Evolutionary conservation across 2,329 filamentous ascomycete species (phyloP).

Genomic region (Dendrostoma leiphaemia): DNA sequence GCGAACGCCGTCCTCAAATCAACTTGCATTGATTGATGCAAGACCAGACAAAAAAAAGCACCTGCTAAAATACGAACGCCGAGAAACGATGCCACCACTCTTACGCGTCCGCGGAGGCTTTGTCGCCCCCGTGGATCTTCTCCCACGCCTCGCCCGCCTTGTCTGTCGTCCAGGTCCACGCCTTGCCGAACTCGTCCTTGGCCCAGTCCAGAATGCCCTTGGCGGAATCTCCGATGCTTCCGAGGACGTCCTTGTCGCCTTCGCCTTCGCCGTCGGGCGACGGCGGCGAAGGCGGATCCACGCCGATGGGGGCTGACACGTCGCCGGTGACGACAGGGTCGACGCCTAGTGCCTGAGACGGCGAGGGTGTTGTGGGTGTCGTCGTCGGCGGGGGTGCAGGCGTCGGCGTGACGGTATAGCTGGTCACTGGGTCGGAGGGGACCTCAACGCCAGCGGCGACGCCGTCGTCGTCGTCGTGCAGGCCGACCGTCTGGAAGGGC

Average conservation of each 20-base stretch:
- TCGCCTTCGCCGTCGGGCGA: slow-evolving; percentile 20
- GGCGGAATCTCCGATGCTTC: slow-evolving; percentile 27
- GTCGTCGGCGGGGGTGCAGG: slow-evolving; percentile 10
- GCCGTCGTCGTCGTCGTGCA: slow-evolving; percentile 58
- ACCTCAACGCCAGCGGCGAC: slow-evolving; percentile 45
- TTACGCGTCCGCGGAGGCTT: not conserved
- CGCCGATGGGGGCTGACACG: slow-evolving; percentile 23
- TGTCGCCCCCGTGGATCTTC: slow-evolving; percentile 34
- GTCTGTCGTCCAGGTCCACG: slow-evolving; percentile 49
- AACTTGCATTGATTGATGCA: no score
- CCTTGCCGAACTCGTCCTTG: slow-evolving; percentile 42
- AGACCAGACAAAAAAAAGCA: no score
- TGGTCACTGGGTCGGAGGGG: slow-evolving; percentile 51
- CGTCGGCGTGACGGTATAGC: slow-evolving; percentile 21
- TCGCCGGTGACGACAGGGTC: slow-evolving; percentile 22
- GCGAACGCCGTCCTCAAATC: no score
- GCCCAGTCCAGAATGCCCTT: slow-evolving; percentile 52
- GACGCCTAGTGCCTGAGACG: slow-evolving; percentile 18
- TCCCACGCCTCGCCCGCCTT: slow-evolving; percentile 46
- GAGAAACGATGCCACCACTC: no score
- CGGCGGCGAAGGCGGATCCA: slow-evolving; percentile 23
- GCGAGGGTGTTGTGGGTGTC: slow-evolving; percentile 8
- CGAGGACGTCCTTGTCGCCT: slow-evolving; percentile 26
- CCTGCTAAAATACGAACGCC: no score
- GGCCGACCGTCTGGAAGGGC: slow-evolving; percentile 62